Evolutionary conservation across 2,329 filamentous ascomycete genomes (phyloP), one percentile per base, ranked within the genome.

Genomic region (Helicocarpus griseus): DNA sequence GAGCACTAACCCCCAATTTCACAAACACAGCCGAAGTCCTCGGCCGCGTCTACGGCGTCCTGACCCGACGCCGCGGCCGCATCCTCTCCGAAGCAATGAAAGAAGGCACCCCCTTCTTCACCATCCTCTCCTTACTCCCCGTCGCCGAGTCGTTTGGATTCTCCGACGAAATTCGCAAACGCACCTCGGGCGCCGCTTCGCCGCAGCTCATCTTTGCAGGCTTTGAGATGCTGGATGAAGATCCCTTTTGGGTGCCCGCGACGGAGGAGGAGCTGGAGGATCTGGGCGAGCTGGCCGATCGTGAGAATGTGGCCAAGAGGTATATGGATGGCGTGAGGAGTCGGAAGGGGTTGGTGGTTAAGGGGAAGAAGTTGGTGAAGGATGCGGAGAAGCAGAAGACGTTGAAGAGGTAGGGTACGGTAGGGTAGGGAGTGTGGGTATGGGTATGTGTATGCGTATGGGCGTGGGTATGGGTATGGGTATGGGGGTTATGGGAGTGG

Each of bases 211-310:
- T 95, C 55, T 98, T 97, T 65, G 81, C 87, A 6, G 93, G 93
- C 0, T 98, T 90, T 64, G 89, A 96, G 69, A 80, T 95, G 60
- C 76, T 97, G 2, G 89, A 97, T 66, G 86, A 96, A 70, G 93
- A 98, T 73, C 93, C 93, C 0, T 95, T 94, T 73, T 98, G 93
- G 93, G 89, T 95, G 44, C 93, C 93, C 1, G 89, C 89, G 58
- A 97, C 91, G 0, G 93, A 97, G 65, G 93, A 97, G 66, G 89
- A 98, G 64, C 71, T 98, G 48, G 93, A 98, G 76, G 93, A 98
- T 74, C 72, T 98, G 54, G 93, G 93, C 24, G 91, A 97, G 75
- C 74, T 91, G 65, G 93, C 88, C 3, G 93, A 98, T 71, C 81
- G 81, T 64, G 93, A 97, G 76, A 97, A 96, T 70, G 87, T 97